phyloP scores from a whole-genome alignment of 2,329 filamentous ascomycete genomes.

The Stachybotrys chartarum region DNA sequence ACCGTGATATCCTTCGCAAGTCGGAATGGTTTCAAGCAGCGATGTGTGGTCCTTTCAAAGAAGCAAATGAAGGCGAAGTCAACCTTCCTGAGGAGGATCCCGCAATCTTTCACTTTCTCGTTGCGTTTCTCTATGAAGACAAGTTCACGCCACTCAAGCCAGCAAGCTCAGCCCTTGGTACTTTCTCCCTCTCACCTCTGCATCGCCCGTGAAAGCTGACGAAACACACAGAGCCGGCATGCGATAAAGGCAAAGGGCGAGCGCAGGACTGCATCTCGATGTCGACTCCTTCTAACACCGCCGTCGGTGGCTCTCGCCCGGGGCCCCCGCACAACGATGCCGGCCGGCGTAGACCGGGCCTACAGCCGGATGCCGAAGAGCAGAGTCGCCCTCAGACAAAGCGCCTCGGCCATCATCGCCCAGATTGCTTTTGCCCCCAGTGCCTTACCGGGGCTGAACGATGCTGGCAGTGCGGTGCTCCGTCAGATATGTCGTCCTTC shows the following conservation, averaged over 20 bases:
- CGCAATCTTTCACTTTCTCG: slow-evolving; percentile 41
- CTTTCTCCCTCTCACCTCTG: slow-evolving; percentile 5
- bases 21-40: slow-evolving; percentile 42
- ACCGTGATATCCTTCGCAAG: slow-evolving; percentile 36
- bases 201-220: neutral
- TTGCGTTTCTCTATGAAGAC: slow-evolving; percentile 43
- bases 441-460: slow-evolving; percentile 19
- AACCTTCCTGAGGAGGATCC: slow-evolving; percentile 44
- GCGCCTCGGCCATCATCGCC: slow-evolving; percentile 35
- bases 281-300: neutral
- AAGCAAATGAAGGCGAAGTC: slow-evolving; percentile 37
- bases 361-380: neutral
- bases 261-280: neutral
- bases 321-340: neutral
- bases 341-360: neutral
- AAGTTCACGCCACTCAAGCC: slow-evolving; percentile 37
- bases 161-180: slow-evolving; percentile 31
- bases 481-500: neutral
- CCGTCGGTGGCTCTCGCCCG: neutral
- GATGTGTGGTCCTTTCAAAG: slow-evolving; percentile 38
- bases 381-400: slow-evolving; percentile 24
- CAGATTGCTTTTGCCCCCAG: slow-evolving; percentile 34
- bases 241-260: slow-evolving; percentile 35
- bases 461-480: slow-evolving; percentile 16
- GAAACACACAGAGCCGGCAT: slow-evolving; percentile 8